Evolutionary conservation across 805 yeast genomes (phyloP).

Genomic region (Candida nitratophila): DNA sequence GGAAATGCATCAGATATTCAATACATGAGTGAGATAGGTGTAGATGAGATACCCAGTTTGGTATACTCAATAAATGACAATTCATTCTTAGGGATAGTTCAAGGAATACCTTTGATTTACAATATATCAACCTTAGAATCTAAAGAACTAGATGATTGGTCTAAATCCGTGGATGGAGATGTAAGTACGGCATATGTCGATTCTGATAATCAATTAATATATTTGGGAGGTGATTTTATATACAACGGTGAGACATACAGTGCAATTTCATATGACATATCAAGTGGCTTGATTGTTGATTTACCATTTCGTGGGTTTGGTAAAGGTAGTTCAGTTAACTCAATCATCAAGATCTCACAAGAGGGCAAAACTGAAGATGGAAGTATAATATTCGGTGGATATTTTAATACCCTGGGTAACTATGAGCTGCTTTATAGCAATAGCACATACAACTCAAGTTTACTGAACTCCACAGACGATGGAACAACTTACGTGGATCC

Average conservation of each 20-base stretch:
- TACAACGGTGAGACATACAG: conserved; percentile 44
- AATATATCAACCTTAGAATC: conserved; percentile 3
- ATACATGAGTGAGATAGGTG: background rate
- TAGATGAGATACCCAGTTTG: background rate
- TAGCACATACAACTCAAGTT: conserved; percentile 13
- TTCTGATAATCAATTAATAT: conserved; percentile 39
- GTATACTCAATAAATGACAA: conserved; percentile 7
- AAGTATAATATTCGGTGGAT: conserved; percentile 75
- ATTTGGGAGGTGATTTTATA: conserved; percentile 74
- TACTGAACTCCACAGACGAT: conserved; percentile 23
- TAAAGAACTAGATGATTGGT: conserved; percentile 15
- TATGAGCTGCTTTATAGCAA: conserved; percentile 33
- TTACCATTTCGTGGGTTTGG: conserved; percentile 78
- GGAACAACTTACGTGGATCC: conserved; percentile 36
- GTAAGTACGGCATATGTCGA: conserved; percentile 44
- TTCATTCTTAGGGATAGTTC: conserved; percentile 16
- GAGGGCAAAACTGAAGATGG: conserved; percentile 29
- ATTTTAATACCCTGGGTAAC: conserved; percentile 56
- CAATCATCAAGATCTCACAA: conserved; percentile 46
- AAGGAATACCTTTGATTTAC: conserved; percentile 19
- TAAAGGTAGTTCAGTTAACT: conserved; percentile 45
- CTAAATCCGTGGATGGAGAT: conserved; percentile 26
- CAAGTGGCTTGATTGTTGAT: conserved; percentile 31
- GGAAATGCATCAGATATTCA: conserved; percentile 7
- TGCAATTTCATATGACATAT: conserved; percentile 55